These are phyloP conservation scores for Fallopia convolvulus DNA, from an alignment of 148 eudicot species.

Conservation along the genomic window DNA sequence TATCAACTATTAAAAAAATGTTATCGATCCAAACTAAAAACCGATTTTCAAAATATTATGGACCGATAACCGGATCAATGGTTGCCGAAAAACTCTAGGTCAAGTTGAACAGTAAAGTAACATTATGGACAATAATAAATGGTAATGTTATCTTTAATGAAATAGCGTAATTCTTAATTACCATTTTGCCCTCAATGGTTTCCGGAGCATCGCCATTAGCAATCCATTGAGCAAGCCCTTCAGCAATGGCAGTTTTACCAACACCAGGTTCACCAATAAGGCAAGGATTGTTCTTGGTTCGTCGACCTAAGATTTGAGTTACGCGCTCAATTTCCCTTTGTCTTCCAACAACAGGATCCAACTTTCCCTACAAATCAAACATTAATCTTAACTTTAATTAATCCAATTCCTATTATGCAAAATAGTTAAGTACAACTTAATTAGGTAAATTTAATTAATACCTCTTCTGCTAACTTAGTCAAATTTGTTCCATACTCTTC, in stretches of 20 bases:
- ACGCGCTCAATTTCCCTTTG: slow-evolving; percentile 88
- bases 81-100: no score
- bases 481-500: slow-evolving; percentile 95
- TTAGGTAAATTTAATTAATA: slow-evolving; percentile 3
- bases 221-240: slow-evolving; percentile 92
- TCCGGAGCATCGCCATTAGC: slow-evolving; percentile 93
- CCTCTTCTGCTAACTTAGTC: slow-evolving; percentile 96
- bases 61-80: no score
- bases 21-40: no score
- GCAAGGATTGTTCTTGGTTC: slow-evolving; percentile 93
- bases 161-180: slow-evolving; percentile 11
- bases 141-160: neutral
- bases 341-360: slow-evolving; percentile 98
- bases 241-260: slow-evolving; percentile 97
- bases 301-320: slow-evolving; percentile 77
- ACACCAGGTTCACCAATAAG: slow-evolving; percentile 99
- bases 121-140: neutral
- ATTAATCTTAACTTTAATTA: neutral
- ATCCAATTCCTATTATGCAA: neutral
- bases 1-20: no score
- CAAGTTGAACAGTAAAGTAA: no score
- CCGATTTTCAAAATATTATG: no score
- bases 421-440: no score
- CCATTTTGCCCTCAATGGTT: slow-evolving; percentile 90
- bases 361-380: slow-evolving; percentile 48